Evolutionary conservation across 83 land plant species (phyloP).

Genomic region (Thuja plicata): DNA sequence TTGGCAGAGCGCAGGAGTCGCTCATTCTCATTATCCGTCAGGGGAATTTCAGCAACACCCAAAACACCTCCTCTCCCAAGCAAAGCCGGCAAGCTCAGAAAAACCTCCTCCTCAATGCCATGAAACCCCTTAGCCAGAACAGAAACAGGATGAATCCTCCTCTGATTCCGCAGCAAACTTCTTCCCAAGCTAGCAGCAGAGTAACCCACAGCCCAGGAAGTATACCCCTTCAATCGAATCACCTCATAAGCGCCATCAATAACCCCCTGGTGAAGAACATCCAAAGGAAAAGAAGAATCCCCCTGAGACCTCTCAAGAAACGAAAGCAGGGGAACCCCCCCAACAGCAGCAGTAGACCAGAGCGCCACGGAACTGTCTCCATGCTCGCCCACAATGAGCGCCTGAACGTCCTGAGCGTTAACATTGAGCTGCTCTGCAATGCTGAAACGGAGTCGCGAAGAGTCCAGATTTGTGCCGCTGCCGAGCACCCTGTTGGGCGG

Average conservation of each 20-base stretch:
- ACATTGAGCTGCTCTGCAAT: conserved; percentile 79
- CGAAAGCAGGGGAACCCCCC: conserved; percentile 64
- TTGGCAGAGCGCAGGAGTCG: conserved; percentile 56
- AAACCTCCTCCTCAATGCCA: conserved; percentile 78
- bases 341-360: conserved; percentile 85
- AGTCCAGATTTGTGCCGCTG: conserved; percentile 89
- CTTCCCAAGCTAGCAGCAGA: conserved; percentile 78
- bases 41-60: conserved; percentile 59
- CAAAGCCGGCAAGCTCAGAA: conserved; percentile 78
- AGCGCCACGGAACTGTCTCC: conserved; percentile 95
- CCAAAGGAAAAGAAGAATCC: conserved; percentile 31
- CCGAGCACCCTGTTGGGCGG: conserved; percentile 87
- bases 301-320: conserved; percentile 40
- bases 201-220: conserved; percentile 92
- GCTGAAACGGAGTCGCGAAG: conserved; percentile 76
- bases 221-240: conserved; percentile 78
- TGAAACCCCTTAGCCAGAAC: conserved; percentile 78
- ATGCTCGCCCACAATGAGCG: conserved; percentile 84
- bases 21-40: conserved; percentile 56
- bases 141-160: conserved; percentile 78
- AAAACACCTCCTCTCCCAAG: conserved; percentile 78
- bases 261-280: conserved; percentile 57
- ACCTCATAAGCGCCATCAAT: conserved; percentile 70
- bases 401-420: conserved; percentile 89
- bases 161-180: conserved; percentile 64